Conservation (phyloP, 805 yeast genomes). For the Jamesozyma piceae region DNA sequence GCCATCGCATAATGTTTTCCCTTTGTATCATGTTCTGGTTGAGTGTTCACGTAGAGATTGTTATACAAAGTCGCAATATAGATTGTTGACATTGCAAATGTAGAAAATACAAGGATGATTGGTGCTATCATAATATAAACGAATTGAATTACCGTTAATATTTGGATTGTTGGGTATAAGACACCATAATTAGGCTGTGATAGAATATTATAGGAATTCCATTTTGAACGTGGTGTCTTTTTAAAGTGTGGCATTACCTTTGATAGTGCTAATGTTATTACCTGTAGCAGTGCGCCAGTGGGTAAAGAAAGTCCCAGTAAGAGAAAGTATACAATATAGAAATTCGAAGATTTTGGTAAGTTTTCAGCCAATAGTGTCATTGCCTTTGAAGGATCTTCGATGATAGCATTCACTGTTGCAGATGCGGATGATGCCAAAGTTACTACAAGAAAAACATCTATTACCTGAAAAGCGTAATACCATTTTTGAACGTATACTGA, state of each 20-base stretch:
- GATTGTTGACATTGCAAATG: constrained; percentile 45
- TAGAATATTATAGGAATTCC: constrained; percentile 64
- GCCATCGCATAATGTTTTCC: constrained; percentile 71
- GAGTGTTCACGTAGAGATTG: constrained; percentile 52
- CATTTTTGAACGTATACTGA: constrained; percentile 81
- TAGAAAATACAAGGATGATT: constrained; percentile 56
- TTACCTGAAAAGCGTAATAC: constrained; percentile 83
- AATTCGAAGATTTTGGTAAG: constrained; percentile 84
- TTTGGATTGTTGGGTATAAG: constrained; percentile 66
- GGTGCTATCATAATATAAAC: constrained; percentile 77
- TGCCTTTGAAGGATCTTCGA: constrained; percentile 58
- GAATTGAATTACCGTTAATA: constrained; percentile 62
- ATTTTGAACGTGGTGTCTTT: constrained; percentile 83
- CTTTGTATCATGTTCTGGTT: constrained; percentile 46
- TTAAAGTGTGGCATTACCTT: constrained; percentile 70
- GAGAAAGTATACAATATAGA: constrained; percentile 74
- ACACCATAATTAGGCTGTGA: constrained; percentile 73
- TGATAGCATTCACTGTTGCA: constrained; percentile 62
- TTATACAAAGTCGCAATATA: constrained; percentile 57
- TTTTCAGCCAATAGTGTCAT: constrained; percentile 64
- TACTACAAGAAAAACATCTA: constrained; percentile 78
- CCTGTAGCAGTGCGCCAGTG: constrained; percentile 67
- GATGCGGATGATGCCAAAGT: constrained; percentile 77
- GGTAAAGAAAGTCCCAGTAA: constrained; percentile 74
- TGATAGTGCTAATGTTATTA: constrained; percentile 62